phyloP scores from a whole-genome alignment of 2,329 filamentous ascomycete genomes.

The Colletotrichum cereale region DNA sequence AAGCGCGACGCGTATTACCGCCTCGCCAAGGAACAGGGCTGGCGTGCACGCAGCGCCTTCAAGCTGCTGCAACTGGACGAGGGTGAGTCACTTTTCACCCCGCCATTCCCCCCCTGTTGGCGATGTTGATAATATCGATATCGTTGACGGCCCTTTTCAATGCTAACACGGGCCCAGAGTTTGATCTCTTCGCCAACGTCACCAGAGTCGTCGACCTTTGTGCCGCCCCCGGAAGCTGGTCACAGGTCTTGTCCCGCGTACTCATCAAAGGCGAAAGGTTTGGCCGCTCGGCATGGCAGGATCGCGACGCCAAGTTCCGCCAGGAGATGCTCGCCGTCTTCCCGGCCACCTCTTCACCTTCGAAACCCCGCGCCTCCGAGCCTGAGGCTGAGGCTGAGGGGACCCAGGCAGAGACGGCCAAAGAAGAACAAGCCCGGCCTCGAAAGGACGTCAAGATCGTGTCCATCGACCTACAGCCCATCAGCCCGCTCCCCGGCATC shows the following conservation, averaged over 20 bases:
- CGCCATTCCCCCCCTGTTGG: background rate
- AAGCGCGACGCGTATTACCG: conserved; percentile 98
- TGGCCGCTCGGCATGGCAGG: conserved; percentile 86
- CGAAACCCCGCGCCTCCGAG: background rate
- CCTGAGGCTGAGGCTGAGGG: background rate
- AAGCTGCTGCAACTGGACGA: conserved; percentile 96
- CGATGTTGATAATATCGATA: background rate
- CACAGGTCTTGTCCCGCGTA: conserved; percentile 92
- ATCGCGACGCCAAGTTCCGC: conserved; percentile 78
- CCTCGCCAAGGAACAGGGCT: conserved; percentile 98
- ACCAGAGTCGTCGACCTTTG: conserved; percentile 96
- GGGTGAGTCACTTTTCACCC: conserved; percentile 56
- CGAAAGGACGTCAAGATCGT: conserved; percentile 90
- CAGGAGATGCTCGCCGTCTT: conserved; percentile 70
- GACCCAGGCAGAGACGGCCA: conserved; percentile 28
- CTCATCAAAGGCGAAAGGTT: conserved; percentile 95
- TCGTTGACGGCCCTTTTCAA: background rate
- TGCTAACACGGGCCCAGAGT: conserved; percentile 68
- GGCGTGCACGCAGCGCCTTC: conserved; percentile 95
- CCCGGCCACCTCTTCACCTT: conserved; percentile 40
- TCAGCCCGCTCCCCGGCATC: conserved; percentile 93
- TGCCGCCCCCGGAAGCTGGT: conserved; percentile 96
- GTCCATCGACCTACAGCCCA: conserved; percentile 94
- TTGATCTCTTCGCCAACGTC: conserved; percentile 91
- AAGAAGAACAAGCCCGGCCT: conserved; percentile 54